Evolutionary conservation across 2,329 filamentous ascomycete species (phyloP), one percentile per base, ranked within the genome.

Genomic region (Nannizziopsis barbatae): DNA sequence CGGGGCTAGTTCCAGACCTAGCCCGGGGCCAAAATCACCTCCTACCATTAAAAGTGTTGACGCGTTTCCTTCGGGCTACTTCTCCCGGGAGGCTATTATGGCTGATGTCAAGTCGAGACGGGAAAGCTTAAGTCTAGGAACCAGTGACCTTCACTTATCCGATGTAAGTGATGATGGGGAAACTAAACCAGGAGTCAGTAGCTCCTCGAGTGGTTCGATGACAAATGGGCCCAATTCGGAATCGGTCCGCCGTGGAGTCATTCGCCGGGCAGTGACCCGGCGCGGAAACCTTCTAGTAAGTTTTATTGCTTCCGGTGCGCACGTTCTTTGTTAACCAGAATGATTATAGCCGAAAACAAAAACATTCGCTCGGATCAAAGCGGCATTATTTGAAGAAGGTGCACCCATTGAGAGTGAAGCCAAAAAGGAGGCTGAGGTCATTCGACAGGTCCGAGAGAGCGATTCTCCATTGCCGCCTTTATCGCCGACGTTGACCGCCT

Each of bases 361-460:
- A 68, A 88, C 84, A 0, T 98, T 98, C 65, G 88, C 89, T 4
- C 83, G 92, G 9, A 95, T 98, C 56, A 81, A 86, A 52, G 92
- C 90, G 7, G 88, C 88, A 2, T 75, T 98, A 0, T 75, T 86
- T 50, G 92, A 98, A 68, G 92, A 98, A 68, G 77, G 79, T 12
- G 80, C 88, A 0, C 92, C 92, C 0, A 74, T 94, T 8, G 92
- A 98, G 58, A 83, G 84, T 37, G 92, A 98, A 65, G 81, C 87
- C 50, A 82, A 85, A 45, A 83, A 88, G 35, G 92, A 98, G 71
- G 88, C 90, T 33, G 90, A 96, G 66, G 92, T 96, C 4, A 87
- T 98, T 53, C 85, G 87, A 44, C 92, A 95, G 66, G 89, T 96
- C 22, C 84, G 88, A 37, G 92, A 96, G 64, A 90, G 83, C 57